phyloP scores from a whole-genome alignment of 169 alveolate genomes.

The Ophryocystis elektroscirrha region DNA sequence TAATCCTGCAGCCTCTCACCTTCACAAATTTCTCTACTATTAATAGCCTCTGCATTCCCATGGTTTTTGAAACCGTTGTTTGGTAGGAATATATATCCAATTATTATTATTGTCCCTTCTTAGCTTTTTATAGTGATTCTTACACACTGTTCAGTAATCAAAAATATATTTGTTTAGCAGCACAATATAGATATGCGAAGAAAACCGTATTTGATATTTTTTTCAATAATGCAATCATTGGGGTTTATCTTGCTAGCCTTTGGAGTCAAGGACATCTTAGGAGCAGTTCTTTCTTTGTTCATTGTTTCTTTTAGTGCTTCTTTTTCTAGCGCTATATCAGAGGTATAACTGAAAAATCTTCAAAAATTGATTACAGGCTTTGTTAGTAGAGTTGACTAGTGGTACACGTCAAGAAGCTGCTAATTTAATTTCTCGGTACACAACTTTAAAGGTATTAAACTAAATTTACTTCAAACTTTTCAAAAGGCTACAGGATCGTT shows the following conservation, averaged over 20 bases:
- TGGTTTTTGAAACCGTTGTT: conserved; percentile 35
- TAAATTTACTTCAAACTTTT: too few relatives aligned
- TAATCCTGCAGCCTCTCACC: conserved; percentile 4
- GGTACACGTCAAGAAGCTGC: conserved; percentile 39
- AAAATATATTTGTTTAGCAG: conserved; percentile 39
- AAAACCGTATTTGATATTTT: conserved; percentile 45
- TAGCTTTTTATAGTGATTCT: too few relatives aligned
- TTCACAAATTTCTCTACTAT: conserved; percentile 39
- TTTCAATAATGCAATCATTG: conserved; percentile 36
- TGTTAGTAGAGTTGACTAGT: conserved; percentile 14
- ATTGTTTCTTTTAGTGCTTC: conserved; percentile 23
- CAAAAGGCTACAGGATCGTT: conserved; percentile 60
- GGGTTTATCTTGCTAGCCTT: conserved; percentile 43
- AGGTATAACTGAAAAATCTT: conserved; percentile 51
- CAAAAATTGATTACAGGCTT: conserved; percentile 11
- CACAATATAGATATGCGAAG: conserved; percentile 44
- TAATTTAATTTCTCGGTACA: conserved; percentile 63
- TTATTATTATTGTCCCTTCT: neutral
- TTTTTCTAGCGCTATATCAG: conserved; percentile 63
- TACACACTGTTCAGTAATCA: conserved; percentile 30
- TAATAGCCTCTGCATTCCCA: conserved; percentile 54
- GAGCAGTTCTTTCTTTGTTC: conserved; percentile 5
- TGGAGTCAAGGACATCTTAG: conserved; percentile 22
- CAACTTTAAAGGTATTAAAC: too few relatives aligned
- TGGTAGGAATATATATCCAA: neutral